Percentiles rank a stretch among this genome's conserved stretches.
phyloP scores from a whole-genome alignment of 2,329 filamentous ascomycete species.

The Grosmannia serpens region DNA sequence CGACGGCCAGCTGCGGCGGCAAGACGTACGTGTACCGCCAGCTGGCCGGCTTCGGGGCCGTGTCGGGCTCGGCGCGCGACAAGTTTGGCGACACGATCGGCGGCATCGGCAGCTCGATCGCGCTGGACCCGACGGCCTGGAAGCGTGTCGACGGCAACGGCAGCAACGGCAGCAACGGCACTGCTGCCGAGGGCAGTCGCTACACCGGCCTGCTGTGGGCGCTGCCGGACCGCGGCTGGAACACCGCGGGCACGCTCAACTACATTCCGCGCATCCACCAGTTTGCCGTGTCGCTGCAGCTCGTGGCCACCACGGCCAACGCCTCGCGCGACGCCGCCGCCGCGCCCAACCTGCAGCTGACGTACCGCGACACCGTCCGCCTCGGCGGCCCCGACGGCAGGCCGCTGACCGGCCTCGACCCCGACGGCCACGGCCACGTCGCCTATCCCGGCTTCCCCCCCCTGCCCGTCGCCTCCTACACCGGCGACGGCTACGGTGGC shows the following conservation, averaged over 20 bases:
- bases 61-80: conserved; percentile 47
- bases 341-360: conserved; percentile 47
- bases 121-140: conserved; percentile 45
- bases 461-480: conserved; percentile 51
- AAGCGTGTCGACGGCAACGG: conserved; percentile 34
- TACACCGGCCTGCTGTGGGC: conserved; percentile 53
- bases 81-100: conserved; percentile 60
- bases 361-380: conserved; percentile 53
- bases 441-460: conserved; percentile 47
- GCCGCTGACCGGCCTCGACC: conserved; percentile 53
- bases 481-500: conserved; percentile 56
- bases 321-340: conserved; percentile 43
- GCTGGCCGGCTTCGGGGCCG: conserved; percentile 54
- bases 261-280: conserved; percentile 59
- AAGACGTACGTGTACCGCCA: conserved; percentile 53
- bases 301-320: conserved; percentile 23
- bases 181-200: too few species aligned
- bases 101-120: conserved; percentile 53
- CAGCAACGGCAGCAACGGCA: too few species aligned
- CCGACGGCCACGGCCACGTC: conserved; percentile 39
- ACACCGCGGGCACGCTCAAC: conserved; percentile 59
- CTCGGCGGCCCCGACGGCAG: conserved; percentile 51
- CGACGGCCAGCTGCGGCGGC: conserved; percentile 39
- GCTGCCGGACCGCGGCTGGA: conserved; percentile 62
- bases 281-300: conserved; percentile 47